These are phyloP conservation scores for Microthlaspi erraticum DNA, from an alignment of 345 rosid species.

Conservation along the genomic window DNA sequence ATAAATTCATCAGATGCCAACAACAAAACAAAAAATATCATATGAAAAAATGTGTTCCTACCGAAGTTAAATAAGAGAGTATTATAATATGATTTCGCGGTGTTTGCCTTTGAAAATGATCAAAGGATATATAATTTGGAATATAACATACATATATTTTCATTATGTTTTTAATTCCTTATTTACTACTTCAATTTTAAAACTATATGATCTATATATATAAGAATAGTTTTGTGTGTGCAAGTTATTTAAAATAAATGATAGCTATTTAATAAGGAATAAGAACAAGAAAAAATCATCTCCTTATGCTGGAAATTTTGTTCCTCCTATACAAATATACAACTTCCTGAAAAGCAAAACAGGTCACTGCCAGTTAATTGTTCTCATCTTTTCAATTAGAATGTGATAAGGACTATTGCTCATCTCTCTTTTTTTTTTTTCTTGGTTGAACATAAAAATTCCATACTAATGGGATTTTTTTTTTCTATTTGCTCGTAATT, in stretches of 20 bases:
- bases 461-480: too few species aligned
- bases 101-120: too few species aligned
- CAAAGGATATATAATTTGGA: too few species aligned
- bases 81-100: background rate
- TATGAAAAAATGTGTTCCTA: background rate
- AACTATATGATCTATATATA: background rate
- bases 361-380: conserved; percentile 39
- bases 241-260: too few species aligned
- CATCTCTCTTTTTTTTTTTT: background rate
- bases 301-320: conserved; percentile 36
- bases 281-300: conserved; percentile 21
- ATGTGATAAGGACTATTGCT: conserved; percentile 38
- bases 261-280: background rate
- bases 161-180: background rate
- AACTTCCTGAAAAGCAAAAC: conserved; percentile 10
- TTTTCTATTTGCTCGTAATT: too few species aligned
- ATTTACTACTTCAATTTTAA: background rate
- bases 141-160: too few species aligned
- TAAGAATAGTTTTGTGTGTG: background rate
- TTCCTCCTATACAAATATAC: conserved; percentile 25
- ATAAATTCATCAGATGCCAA: background rate
- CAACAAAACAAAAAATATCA: background rate
- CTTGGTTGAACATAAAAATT: background rate
- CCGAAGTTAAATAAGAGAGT: background rate
- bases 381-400: conserved; percentile 33